Evolutionary conservation across 495 filamentous ascomycete genomes (phyloP), one percentile per base, ranked within the genome.

Genomic region (Podospora appendiculata): DNA sequence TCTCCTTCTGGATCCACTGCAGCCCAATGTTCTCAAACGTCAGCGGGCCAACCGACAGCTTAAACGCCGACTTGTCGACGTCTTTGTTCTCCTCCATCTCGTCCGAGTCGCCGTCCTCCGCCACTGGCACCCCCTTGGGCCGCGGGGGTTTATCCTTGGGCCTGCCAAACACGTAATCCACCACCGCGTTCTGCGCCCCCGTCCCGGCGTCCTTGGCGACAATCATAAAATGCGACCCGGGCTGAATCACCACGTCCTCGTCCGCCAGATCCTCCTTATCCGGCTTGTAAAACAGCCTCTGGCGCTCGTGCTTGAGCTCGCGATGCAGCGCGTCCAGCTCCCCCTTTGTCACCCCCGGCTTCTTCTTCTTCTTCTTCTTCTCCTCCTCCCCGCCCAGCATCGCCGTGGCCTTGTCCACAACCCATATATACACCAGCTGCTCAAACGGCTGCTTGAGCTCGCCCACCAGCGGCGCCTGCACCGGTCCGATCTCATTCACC

Each of bases 381-480:
- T 42, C 8, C 14, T 3, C 14, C 41, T 10, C 4, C 14, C n/a
- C 14, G 33, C 25, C 32, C 3, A 38, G 36, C 10, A 3, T 38
- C 3, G 36, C 36, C 36, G 13, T 38, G 2, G 25, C 25, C 36
- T 38, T 36, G 46, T 48, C 44, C 17, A 32, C 16, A 11, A 48
- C 46, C 46, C 46, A 48, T 25, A 70, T 7, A 50, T 55, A 73
- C 32, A 57, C 55, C 42, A 71, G 53, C 54, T 74, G 55, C 25
- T 74, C 66, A 39, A 73, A 67, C 5, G 72, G 72, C 48, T 72
- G 70, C 4, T 54, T 52, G 8, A 71, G 35, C 13, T 53, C 50
- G 4, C 68, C 68, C 25, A 75, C 54, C 6, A 71, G 32, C 13
- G 69, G 68, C 13, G 13, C 36, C 3, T 10, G 2, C 3, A 38